These are phyloP conservation scores for Torulaspora gathmanii DNA, from an alignment of 805 yeast genomes.

Conservation along the genomic window DNA sequence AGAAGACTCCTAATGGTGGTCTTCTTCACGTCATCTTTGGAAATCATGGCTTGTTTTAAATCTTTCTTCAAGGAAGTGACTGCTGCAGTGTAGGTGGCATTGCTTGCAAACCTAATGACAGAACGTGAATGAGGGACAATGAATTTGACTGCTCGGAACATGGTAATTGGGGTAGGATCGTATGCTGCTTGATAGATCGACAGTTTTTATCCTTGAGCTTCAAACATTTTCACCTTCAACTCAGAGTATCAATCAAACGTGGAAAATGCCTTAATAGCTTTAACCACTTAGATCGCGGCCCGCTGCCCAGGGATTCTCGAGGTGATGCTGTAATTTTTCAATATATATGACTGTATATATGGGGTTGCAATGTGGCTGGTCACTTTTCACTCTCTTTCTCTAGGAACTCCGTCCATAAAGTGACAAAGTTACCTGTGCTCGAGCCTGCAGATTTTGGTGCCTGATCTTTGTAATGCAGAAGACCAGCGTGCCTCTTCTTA, in stretches of 20 bases:
- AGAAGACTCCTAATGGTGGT: slow-evolving; percentile 44
- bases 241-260: background rate
- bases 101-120: slow-evolving; percentile 32
- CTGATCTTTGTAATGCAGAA: slow-evolving; percentile 37
- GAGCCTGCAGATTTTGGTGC: slow-evolving; percentile 21
- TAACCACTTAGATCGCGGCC: background rate
- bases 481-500: slow-evolving; percentile 70
- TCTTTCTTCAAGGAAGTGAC: slow-evolving; percentile 38
- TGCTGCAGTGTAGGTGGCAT: slow-evolving; percentile 37
- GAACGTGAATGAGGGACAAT: slow-evolving; percentile 3
- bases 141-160: background rate
- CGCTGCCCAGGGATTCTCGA: background rate
- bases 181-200: background rate
- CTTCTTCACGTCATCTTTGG: slow-evolving; percentile 41
- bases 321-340: background rate
- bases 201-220: too few relatives aligned
- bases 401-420: slow-evolving; percentile 73
- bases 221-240: background rate
- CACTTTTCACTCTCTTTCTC: slow-evolving; percentile 59
- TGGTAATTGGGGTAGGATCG: background rate
- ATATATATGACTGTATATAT: background rate
- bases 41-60: slow-evolving; percentile 46
- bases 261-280: background rate
- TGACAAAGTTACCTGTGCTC: slow-evolving; percentile 55
- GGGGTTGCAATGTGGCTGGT: background rate